A percentile compares a stretch with the other conserved stretches of the same genome.
phyloP scores from a whole-genome alignment of 257 asterid species.

The Vinca minor region DNA sequence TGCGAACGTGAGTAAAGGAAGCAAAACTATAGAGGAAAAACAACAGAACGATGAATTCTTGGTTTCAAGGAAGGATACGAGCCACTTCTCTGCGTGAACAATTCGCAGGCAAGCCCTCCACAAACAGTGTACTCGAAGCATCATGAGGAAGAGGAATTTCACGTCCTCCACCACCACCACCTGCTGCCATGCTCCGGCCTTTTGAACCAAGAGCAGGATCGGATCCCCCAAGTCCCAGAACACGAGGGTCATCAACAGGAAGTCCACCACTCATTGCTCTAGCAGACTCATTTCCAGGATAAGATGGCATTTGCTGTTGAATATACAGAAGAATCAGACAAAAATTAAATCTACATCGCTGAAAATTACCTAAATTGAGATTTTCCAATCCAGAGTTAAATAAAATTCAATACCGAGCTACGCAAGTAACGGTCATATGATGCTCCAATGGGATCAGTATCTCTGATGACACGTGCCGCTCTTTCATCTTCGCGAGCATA shows the following conservation, averaged over 20 bases:
- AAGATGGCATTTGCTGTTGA: constrained; percentile 46
- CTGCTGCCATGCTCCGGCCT: constrained; percentile 32
- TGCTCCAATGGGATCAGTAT: constrained; percentile 64
- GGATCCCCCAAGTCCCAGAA: constrained; percentile 37
- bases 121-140: constrained; percentile 67
- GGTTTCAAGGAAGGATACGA: constrained; percentile 50
- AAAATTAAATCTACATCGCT: background rate
- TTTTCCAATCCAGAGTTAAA: constrained; percentile 9
- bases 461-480: constrained; percentile 42
- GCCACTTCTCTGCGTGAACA: constrained; percentile 78
- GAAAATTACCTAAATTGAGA: constrained; percentile 3
- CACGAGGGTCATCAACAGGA: constrained; percentile 47
- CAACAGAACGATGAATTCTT: background rate
- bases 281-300: constrained; percentile 38
- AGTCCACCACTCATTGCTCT: constrained; percentile 47
- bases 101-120: constrained; percentile 46
- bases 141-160: constrained; percentile 73
- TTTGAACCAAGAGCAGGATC: constrained; percentile 35
- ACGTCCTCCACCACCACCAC: constrained; percentile 28
- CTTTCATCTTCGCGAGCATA: constrained; percentile 45
- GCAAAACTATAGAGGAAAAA: constrained; percentile 14
- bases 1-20: constrained; percentile 48
- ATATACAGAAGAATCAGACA: constrained; percentile 14
- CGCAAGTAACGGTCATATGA: constrained; percentile 79
- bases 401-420: constrained; percentile 36